phyloP scores from a whole-genome alignment of 1,284 basidiomycete genomes.

The Xerocomus nothofagi region DNA sequence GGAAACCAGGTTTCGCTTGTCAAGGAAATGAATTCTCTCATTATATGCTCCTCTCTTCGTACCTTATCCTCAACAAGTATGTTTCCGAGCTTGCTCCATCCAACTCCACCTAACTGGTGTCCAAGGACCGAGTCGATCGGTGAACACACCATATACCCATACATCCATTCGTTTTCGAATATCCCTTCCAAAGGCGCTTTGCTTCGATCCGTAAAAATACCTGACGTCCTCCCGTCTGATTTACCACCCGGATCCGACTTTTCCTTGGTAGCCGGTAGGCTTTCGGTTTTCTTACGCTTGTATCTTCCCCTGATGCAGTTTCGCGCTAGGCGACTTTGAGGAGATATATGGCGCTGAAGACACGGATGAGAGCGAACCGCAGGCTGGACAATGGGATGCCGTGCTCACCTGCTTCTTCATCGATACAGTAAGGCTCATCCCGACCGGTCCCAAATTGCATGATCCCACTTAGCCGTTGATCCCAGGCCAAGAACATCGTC shows the following conservation, averaged over 20 bases:
- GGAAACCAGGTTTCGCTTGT: constrained; percentile 68
- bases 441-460: too few species aligned
- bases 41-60: constrained; percentile 87
- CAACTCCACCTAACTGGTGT: not conserved
- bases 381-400: constrained; percentile 81
- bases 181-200: constrained; percentile 58
- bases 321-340: constrained; percentile 76
- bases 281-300: not conserved
- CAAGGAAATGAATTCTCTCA: constrained; percentile 95
- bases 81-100: constrained; percentile 4
- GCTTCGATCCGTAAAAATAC: constrained; percentile 69
- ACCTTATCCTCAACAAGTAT: constrained; percentile 79
- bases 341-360: constrained; percentile 78
- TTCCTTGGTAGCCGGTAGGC: constrained; percentile 79
- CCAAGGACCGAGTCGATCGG: constrained; percentile 64
- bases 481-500: constrained; percentile 87
- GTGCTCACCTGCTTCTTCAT: constrained; percentile 98
- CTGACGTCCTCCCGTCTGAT: constrained; percentile 79
- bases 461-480: constrained; percentile 1
- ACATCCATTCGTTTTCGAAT: constrained; percentile 90
- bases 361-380: constrained; percentile 53
- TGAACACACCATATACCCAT: constrained; percentile 81
- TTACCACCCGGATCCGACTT: constrained; percentile 68
- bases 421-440: constrained; percentile 68
- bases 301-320: not conserved